Conservation (phyloP, 352 stramenopile species). For the Globisporangium camurandrum region DNA sequence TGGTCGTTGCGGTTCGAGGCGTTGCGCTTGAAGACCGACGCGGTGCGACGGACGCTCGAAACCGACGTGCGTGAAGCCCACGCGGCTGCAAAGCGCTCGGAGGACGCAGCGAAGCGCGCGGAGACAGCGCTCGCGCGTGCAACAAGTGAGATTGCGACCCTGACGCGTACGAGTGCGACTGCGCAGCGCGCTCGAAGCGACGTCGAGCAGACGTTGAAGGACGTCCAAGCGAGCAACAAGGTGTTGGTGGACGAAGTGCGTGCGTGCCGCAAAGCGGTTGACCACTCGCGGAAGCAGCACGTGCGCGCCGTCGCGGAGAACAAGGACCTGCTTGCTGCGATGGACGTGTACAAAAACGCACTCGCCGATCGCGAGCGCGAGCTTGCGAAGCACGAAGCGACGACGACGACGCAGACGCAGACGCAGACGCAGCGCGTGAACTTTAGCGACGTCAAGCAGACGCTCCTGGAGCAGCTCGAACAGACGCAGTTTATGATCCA, state of each 20-base stretch:
- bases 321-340: slow-evolving; percentile 50
- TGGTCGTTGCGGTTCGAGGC: slow-evolving; percentile 40
- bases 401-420: slow-evolving; percentile 38
- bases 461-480: slow-evolving; percentile 60
- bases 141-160: slow-evolving; percentile 21
- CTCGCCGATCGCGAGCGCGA: slow-evolving; percentile 56
- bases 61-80: slow-evolving; percentile 32
- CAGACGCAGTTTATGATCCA: slow-evolving; percentile 76
- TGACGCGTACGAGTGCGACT: slow-evolving; percentile 17
- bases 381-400: slow-evolving; percentile 53
- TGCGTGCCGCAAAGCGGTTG: slow-evolving; percentile 36
- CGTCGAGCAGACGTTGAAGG: slow-evolving; percentile 31
- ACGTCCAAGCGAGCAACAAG: slow-evolving; percentile 60
- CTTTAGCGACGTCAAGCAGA: slow-evolving; percentile 65
- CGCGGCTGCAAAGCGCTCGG: slow-evolving; percentile 20
- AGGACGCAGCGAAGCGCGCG: slow-evolving; percentile 24
- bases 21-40: slow-evolving; percentile 33
- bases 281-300: slow-evolving; percentile 56
- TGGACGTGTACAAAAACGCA: slow-evolving; percentile 57
- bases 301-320: slow-evolving; percentile 48
- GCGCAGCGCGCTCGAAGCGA: slow-evolving; percentile 17
- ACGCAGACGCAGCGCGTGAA: slow-evolving; percentile 42
- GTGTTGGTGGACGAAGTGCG: slow-evolving; percentile 54
- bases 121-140: slow-evolving; percentile 27
- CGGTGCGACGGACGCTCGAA: slow-evolving; percentile 31